phyloP scores from a whole-genome alignment of 1,139 yeast genomes.

The Saccharomycopsis phalli region DNA sequence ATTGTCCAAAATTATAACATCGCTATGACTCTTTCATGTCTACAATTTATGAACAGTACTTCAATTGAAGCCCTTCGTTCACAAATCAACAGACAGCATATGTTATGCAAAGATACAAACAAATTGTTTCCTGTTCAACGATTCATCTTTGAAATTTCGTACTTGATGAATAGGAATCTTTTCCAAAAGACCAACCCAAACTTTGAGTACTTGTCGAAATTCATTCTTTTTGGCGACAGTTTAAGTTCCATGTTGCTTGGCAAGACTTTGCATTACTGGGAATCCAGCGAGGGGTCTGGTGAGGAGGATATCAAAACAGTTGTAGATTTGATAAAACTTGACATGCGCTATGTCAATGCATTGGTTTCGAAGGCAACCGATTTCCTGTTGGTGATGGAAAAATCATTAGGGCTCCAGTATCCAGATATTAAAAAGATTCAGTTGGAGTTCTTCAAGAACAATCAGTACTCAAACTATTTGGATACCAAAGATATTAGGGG shows the following conservation, averaged over 20 bases:
- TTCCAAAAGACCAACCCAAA: neutral
- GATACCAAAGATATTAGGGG: neutral
- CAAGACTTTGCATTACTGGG: constrained; percentile 12
- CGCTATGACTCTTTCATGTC: neutral
- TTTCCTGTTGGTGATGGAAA: neutral
- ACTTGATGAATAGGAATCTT: neutral
- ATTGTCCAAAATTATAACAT: constrained; percentile 3
- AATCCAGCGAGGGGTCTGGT: constrained; percentile 2
- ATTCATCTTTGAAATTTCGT: constrained; percentile 8
- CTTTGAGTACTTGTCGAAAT: neutral
- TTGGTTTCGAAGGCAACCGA: neutral
- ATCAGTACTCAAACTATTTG: constrained; percentile 5
- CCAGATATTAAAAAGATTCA: constrained; percentile 4
- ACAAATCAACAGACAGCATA: constrained; percentile 4
- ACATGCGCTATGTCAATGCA: constrained; percentile 3
- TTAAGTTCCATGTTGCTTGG: neutral
- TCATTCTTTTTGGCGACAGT: constrained; percentile 2
- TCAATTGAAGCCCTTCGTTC: neutral
- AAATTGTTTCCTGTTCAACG: constrained; percentile 10
- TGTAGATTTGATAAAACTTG: constrained; percentile 2
- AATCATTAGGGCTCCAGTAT: constrained; percentile 1
- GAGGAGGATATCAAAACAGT: neutral
- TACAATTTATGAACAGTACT: neutral
- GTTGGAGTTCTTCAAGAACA: constrained; percentile 3
- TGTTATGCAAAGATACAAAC: neutral